phyloP scores from a whole-genome alignment of 1,284 basidiomycete species.

The Malassezia furfur region DNA sequence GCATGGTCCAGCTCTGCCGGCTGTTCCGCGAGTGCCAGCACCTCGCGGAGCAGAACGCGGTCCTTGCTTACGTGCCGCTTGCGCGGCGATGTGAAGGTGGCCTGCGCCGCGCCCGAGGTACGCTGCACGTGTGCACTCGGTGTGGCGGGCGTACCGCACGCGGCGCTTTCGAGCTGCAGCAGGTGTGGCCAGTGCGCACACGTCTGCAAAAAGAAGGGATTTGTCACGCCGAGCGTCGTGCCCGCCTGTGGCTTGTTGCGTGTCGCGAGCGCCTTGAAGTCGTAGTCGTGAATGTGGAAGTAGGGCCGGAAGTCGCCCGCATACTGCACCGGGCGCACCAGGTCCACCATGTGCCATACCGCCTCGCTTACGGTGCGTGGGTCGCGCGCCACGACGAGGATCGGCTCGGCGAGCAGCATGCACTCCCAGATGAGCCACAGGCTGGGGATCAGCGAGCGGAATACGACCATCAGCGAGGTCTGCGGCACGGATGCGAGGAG shows the following conservation, averaged over 20 bases:
- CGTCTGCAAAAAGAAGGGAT: slow-evolving; percentile 79
- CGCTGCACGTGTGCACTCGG: neutral
- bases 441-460: slow-evolving; percentile 55
- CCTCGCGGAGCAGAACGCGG: slow-evolving; percentile 59
- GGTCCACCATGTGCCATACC: slow-evolving; percentile 58
- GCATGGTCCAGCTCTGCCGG: slow-evolving; percentile 16
- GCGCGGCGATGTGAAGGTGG: slow-evolving; percentile 58
- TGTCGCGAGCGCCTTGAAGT: slow-evolving; percentile 67
- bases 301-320: slow-evolving; percentile 82
- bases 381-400: slow-evolving; percentile 73
- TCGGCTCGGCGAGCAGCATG: slow-evolving; percentile 64
- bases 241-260: slow-evolving; percentile 74
- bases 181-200: slow-evolving; percentile 89
- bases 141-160: neutral
- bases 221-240: slow-evolving; percentile 79
- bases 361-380: slow-evolving; percentile 73
- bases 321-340: slow-evolving; percentile 76
- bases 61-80: slow-evolving; percentile 80
- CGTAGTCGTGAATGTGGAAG: slow-evolving; percentile 87
- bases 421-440: slow-evolving; percentile 66
- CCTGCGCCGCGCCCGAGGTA: slow-evolving; percentile 15
- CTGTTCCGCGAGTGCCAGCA: slow-evolving; percentile 49
- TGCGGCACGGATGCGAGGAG: slow-evolving; percentile 68
- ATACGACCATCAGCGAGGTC: slow-evolving; percentile 49
- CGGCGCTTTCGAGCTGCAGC: slow-evolving; percentile 53